Conservation (phyloP, 805 yeast species). For the Wickerhamiella allomyrinae region DNA sequence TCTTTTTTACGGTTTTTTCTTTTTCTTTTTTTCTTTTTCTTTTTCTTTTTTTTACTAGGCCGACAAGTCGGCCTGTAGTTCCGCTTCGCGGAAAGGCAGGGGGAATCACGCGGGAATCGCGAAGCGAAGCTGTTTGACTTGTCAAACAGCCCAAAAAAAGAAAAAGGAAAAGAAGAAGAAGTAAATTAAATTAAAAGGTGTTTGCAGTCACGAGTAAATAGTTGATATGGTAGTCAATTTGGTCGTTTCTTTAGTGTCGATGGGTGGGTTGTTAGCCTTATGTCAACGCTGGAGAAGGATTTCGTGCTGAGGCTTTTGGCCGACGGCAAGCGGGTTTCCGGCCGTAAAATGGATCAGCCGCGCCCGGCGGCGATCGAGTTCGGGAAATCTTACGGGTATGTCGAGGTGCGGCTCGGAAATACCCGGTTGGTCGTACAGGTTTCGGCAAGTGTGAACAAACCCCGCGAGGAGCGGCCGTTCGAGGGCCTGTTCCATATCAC, state of each 20-base stretch:
- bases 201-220: too few relatives aligned
- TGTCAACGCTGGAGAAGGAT: constrained; percentile 37
- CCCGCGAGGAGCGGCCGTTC: constrained; percentile 82
- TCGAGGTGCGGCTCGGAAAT: constrained; percentile 60
- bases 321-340: constrained; percentile 52
- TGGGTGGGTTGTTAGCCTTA: background rate
- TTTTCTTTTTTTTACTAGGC: too few relatives aligned
- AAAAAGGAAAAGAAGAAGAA: too few relatives aligned
- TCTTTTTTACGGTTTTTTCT: too few relatives aligned
- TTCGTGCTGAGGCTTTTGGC: constrained; percentile 47
- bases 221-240: too few relatives aligned
- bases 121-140: too few relatives aligned
- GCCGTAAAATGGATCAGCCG: constrained; percentile 47
- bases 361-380: constrained; percentile 51
- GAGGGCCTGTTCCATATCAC: constrained; percentile 79
- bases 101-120: too few relatives aligned
- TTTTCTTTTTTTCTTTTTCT: too few relatives aligned
- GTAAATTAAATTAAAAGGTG: too few relatives aligned
- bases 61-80: too few relatives aligned
- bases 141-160: too few relatives aligned
- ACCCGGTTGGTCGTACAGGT: constrained; percentile 61
- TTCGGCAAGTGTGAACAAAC: constrained; percentile 60
- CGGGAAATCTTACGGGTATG: constrained; percentile 58
- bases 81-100: too few relatives aligned
- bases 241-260: constrained; percentile 3